These are phyloP conservation scores for Tetrapisispora arboricola DNA, from an alignment of 805 yeast species.

Conservation along the genomic window DNA sequence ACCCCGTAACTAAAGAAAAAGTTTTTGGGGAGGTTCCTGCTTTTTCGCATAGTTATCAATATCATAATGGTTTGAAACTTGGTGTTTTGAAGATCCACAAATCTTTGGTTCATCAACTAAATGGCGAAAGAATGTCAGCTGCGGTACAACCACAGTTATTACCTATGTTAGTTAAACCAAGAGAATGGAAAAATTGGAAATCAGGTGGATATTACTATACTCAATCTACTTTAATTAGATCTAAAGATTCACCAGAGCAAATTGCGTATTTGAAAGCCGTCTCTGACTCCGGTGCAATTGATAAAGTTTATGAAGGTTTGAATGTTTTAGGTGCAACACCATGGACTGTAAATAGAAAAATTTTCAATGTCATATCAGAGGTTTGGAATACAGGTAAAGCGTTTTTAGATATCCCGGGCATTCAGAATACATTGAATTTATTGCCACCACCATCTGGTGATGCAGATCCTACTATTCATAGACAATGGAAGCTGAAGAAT, in stretches of 20 bases:
- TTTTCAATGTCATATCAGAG: constrained; percentile 58
- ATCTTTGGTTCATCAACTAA: constrained; percentile 52
- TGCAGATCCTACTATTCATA: constrained; percentile 61
- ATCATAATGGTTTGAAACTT: constrained; percentile 61
- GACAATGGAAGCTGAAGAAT: constrained; percentile 57
- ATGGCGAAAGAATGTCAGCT: constrained; percentile 53
- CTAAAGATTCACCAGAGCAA: constrained; percentile 82
- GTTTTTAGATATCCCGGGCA: constrained; percentile 65
- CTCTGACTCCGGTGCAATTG: constrained; percentile 53
- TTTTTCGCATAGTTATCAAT: constrained; percentile 79
- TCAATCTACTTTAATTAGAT: constrained; percentile 55
- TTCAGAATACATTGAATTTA: constrained; percentile 35
- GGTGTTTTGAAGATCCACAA: constrained; percentile 77
- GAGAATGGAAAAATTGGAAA: constrained; percentile 74
- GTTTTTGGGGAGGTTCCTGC: constrained; percentile 82
- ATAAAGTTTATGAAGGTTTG: constrained; percentile 64
- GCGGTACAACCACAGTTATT: constrained; percentile 75
- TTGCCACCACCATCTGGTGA: constrained; percentile 52
- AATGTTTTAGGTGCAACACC: constrained; percentile 80
- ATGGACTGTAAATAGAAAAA: constrained; percentile 78
- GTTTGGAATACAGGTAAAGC: constrained; percentile 83
- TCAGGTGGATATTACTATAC: constrained; percentile 77
- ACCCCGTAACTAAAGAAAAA: constrained; percentile 61
- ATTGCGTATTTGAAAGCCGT: constrained; percentile 82
- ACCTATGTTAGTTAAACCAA: constrained; percentile 90